Evolutionary conservation across 1,284 basidiomycete genomes (phyloP), one percentile per base, ranked within the genome.

Genomic region (Sanghuangporus weigelae): DNA sequence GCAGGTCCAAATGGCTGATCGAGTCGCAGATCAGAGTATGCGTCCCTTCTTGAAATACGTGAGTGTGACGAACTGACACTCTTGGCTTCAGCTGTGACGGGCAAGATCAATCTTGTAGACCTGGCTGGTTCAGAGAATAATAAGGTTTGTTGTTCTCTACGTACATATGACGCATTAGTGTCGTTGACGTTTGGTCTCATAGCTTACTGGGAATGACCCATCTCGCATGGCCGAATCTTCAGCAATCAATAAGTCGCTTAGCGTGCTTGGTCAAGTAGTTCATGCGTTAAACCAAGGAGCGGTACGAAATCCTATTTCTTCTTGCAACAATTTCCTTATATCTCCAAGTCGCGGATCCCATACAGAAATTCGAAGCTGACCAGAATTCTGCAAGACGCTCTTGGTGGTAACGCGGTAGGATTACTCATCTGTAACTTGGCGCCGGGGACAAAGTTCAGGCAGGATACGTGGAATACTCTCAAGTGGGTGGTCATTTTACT

Each of bases 111-210:
- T 67, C 81, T 94, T 2, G 90, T 93, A 11, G 92, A 95, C 74
- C 80, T 95, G 16, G 92, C 93, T 12, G 93, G 92, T 11, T 92
- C 89, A 0, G 92, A 95, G 76, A 93, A 93, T 70, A 94, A 93
- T 73, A 94, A 92, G 73, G 85, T 85, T 54, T 44, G 68, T 59
- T n/a, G 49, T 39, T 56, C 26, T 57, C 1, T 38, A 16, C 38
- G 16, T 38, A 35, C 3, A 16, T 54, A 0, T 35, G 14, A 16
- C 38, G 21, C 21, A 16, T 42, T 19, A 42, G 62, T 21, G 44
- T 53, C 40, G 49, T 31, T 62, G 26, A 51, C 21, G 56, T 12
- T 51, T 8, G 7, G 7, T 44, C 19, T 53, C 8, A 26, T 67
- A 87, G 81, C 78, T 89, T 46, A 93, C 92, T 1, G 92, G 92